Evolutionary conservation across 441 rosid genomes (phyloP).

Genomic region (Dalechampia spathulata): DNA sequence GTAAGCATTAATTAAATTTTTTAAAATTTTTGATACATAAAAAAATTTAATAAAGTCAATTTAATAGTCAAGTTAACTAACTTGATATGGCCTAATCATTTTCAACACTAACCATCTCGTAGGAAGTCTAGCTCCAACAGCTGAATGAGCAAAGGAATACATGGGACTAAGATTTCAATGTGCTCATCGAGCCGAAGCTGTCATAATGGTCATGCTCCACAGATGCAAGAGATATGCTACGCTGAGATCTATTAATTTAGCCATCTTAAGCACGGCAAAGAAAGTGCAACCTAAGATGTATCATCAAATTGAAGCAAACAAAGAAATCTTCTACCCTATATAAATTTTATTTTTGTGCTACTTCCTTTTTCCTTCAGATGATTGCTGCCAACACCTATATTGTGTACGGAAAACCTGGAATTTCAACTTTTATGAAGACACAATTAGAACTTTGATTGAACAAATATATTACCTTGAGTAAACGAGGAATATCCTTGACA

Average conservation of each 20-base stretch:
- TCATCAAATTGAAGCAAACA: background rate
- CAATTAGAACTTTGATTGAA: constrained; percentile 9
- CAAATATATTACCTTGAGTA: constrained; percentile 56
- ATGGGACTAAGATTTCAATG: background rate
- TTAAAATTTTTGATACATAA: too few species aligned
- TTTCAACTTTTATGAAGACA: background rate
- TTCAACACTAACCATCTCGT: background rate
- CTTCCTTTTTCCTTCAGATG: background rate
- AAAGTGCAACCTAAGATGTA: background rate
- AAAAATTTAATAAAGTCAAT: too few species aligned
- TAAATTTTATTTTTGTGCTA: background rate
- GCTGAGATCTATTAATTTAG: background rate
- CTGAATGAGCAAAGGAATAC: background rate
- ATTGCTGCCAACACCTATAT: background rate
- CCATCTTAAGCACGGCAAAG: background rate
- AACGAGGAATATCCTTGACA: constrained; percentile 71
- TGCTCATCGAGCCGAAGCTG: background rate
- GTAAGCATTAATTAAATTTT: too few species aligned
- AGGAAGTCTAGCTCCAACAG: background rate
- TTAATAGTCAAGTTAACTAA: too few species aligned
- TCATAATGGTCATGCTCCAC: background rate
- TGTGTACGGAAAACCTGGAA: background rate
- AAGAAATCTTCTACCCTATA: background rate
- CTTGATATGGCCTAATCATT: too few species aligned
- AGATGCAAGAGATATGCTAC: background rate